phyloP scores from a whole-genome alignment of 2,329 filamentous ascomycete species.

The Chrysoporthe puriensis region DNA sequence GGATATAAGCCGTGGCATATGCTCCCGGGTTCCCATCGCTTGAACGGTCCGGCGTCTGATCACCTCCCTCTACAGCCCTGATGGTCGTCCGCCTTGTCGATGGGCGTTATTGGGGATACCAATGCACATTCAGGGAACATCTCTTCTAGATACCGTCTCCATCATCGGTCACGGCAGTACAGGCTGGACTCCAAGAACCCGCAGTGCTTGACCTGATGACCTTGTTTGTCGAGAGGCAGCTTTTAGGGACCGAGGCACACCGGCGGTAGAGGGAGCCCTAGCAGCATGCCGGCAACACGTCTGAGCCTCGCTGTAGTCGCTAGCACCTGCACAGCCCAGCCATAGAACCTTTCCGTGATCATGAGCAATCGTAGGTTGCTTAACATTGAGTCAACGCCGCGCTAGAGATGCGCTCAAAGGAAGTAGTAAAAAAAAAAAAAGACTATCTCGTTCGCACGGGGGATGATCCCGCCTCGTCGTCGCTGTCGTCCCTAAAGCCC shows the following conservation, averaged over 20 bases:
- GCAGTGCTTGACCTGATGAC: too few species aligned
- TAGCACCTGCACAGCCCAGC: neutral
- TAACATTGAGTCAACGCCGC: neutral
- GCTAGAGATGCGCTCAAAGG: neutral
- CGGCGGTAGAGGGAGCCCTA: neutral
- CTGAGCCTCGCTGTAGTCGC: too few species aligned
- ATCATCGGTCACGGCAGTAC: neutral
- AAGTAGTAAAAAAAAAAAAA: neutral
- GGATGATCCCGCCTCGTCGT: constrained; percentile 51
- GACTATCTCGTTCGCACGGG: constrained; percentile 28
- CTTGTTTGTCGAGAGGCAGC: too few species aligned
- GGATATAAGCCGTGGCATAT: neutral
- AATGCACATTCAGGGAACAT: neutral
- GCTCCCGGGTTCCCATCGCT: neutral
- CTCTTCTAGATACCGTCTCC: neutral
- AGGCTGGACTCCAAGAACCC: too few species aligned
- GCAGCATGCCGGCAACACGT: too few species aligned
- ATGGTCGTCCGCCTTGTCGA: neutral
- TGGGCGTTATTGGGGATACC: neutral
- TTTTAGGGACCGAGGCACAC: neutral
- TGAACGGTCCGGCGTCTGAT: neutral
- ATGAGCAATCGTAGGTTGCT: neutral
- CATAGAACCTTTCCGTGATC: neutral
- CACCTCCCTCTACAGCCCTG: neutral
- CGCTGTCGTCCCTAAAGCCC: constrained; percentile 74